Base-by-base conservation (phyloP, 257 asterid genomes). In the Phtheirospermum japonicum region DNA sequence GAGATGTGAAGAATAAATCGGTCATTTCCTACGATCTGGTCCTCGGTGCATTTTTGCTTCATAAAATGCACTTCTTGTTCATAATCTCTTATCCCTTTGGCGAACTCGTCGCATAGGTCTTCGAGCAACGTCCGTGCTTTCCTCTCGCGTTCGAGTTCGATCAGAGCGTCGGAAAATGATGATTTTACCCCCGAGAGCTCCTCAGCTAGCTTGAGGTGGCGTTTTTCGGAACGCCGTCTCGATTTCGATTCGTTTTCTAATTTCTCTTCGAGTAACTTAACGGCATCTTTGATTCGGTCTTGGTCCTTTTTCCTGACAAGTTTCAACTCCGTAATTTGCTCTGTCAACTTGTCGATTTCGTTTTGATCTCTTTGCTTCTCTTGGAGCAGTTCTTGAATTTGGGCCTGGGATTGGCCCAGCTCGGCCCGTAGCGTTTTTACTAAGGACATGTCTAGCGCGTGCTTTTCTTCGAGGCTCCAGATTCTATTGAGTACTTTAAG, bases 381-480 rank as follows among this genome's bases (percentile, higher is more conserved):
- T 51, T 68, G 76, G 51, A 72, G 71, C 53, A 88, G 77, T 53
- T 74, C 83, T 67, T 77, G 82, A 63, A 72, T 59, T 40, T 32
- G 83, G 28, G 65, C 60, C 51, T 74, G 79, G 20, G 95, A 77
- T 59, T 73, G 76, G 66, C 77, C 79, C n/a, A 86, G 76, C 70
- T 91, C 93, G 65, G 53, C 75, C 73, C 71, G 76, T 67, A 86
- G 75, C 13, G 85, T 79, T 70, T 82, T 81, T 11, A 84, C 83
- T 55, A 86, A 70, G 5, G 85, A 81, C 66, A 79, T 77, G 69
- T 84, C 84, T 39, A 90, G 64, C 4, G 76, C 76, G 19, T 85
- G 87, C 61, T 83, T 86, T 64, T 91, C 95, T 81, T 91, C 98
- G 10, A 91, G 98, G 71, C 77, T 88, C 96, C 96, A 91, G 16